Evolutionary conservation across 2,329 filamentous ascomycete genomes (phyloP).

Genomic region (Colletotrichum neosansevieriae): DNA sequence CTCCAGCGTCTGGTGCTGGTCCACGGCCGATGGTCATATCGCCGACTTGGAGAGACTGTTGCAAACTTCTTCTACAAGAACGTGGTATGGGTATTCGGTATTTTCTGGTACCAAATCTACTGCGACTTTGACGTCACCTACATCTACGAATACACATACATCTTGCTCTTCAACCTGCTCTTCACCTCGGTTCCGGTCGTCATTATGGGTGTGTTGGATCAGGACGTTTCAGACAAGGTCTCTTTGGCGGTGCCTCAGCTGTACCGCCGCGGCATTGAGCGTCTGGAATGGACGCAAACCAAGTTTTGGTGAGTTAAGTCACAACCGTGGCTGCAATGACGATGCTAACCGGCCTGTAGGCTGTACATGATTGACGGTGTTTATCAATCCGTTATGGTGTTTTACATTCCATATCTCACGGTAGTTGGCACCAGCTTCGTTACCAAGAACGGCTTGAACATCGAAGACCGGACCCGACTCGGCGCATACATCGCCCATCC

Average conservation of each 20-base stretch:
- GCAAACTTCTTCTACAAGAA: conserved; percentile 99
- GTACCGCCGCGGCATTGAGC: conserved; percentile 94
- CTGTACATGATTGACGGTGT: conserved; percentile 94
- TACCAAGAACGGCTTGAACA: conserved; percentile 77
- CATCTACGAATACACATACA: conserved; percentile 97
- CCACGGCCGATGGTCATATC: conserved; percentile 96
- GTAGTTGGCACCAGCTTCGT: conserved; percentile 78
- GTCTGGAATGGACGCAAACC: conserved; percentile 92
- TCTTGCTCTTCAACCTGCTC: conserved; percentile 94
- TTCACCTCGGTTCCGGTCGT: conserved; percentile 97
- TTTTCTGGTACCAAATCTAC: conserved; percentile 98
- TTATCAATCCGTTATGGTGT: conserved; percentile 94
- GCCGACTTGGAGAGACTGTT: conserved; percentile 90
- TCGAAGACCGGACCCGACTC: conserved; percentile 85
- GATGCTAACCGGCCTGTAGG: conserved; percentile 61
- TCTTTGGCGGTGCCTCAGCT: conserved; percentile 95
- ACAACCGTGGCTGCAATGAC: not conserved
- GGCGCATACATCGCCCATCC: conserved; percentile 89
- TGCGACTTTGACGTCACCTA: conserved; percentile 97
- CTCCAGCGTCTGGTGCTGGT: conserved; percentile 87
- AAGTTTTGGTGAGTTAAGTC: conserved; percentile 87
- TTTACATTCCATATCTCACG: conserved; percentile 90
- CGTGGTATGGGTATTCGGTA: conserved; percentile 94
- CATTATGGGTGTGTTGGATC: conserved; percentile 95
- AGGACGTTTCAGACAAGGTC: conserved; percentile 94